Conservation (phyloP, 352 stramenopile species). For the Pseudoperonospora humuli region DNA sequence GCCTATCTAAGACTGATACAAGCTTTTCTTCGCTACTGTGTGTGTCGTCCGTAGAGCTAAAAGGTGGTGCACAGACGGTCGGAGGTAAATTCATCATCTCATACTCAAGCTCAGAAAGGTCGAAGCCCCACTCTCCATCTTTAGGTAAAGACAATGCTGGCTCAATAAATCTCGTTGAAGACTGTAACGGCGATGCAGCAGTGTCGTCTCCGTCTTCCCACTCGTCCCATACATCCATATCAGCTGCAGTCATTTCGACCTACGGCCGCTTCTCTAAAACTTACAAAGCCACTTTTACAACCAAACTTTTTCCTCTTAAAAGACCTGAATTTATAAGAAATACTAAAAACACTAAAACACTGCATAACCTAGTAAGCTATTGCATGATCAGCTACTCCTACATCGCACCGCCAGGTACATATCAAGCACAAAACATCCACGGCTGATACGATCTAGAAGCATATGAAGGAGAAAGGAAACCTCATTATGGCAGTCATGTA, state of each 20-base stretch:
- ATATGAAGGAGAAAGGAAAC: too few relatives aligned
- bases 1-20: slow-evolving; percentile 1
- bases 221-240: slow-evolving; percentile 36
- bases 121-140: slow-evolving; percentile 24
- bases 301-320: too few relatives aligned
- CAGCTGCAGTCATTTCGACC: slow-evolving; percentile 3
- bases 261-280: slow-evolving; percentile 2
- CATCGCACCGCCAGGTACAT: too few relatives aligned
- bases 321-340: too few relatives aligned
- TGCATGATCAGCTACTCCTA: too few relatives aligned
- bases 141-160: slow-evolving; percentile 4
- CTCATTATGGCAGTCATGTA: too few relatives aligned
- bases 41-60: not conserved
- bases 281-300: slow-evolving; percentile 14
- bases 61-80: slow-evolving; percentile 1
- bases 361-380: too few relatives aligned
- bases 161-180: not conserved
- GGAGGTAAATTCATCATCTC: slow-evolving; percentile 17
- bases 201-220: slow-evolving; percentile 39
- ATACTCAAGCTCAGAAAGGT: slow-evolving; percentile 32
- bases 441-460: too few relatives aligned
- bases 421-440: too few relatives aligned
- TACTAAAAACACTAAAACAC: too few relatives aligned
- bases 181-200: not conserved
- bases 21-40: slow-evolving; percentile 7